Evolutionary conservation across 352 stramenopile species (phyloP), one percentile per base, ranked within the genome.

Genomic region (Globisporangium ultimum): DNA sequence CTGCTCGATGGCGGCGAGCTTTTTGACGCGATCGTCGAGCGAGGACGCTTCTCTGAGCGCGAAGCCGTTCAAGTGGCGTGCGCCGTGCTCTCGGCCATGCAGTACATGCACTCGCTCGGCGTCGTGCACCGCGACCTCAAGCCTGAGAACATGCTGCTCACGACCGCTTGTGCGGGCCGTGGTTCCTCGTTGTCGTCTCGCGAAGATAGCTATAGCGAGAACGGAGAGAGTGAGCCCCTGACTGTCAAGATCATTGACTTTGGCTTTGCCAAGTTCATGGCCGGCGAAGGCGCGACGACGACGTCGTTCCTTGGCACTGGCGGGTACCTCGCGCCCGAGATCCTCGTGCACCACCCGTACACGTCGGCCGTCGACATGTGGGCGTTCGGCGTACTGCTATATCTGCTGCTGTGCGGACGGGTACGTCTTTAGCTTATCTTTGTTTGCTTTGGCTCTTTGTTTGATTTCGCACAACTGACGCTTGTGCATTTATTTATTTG

Each of bases 231-330:
- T 8, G 60, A 60, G 21, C 36, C 56, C 6, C 40, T 91, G 53
- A 57, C 75, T 2, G 72, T 99, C 14, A 99, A 99, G 76, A 98
- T 99, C 56, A 99, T 99, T 67, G 97, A 99, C 76, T 99, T 99
- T 87, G 97, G 97, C 8, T 89, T 99, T 45, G 89, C 89, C 38
- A 99, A 99, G 70, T 76, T 97, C 45, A 66, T 96, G 22, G 66
- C 76, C 11, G 60, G 71, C 10, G 70, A 86, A 14, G 58, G 71
- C 7, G 81, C 62, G 32, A 81, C 76, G 18, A 88, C 80, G 53
- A 87, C 75, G 0, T 85, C 77, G 41, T 93, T 95, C 68, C 54
- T 95, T 10, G 86, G 86, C 38, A 95, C 86, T 0, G 74, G 80
- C 2, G 97, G 97, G 15, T 99, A 99, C 70, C 71, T 99, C 7